A percentile compares a stretch with the other conserved stretches of the same genome.
Evolutionary conservation across 768 basidiomycete species (phyloP).

Genomic region (Macrocybe gigantea): DNA sequence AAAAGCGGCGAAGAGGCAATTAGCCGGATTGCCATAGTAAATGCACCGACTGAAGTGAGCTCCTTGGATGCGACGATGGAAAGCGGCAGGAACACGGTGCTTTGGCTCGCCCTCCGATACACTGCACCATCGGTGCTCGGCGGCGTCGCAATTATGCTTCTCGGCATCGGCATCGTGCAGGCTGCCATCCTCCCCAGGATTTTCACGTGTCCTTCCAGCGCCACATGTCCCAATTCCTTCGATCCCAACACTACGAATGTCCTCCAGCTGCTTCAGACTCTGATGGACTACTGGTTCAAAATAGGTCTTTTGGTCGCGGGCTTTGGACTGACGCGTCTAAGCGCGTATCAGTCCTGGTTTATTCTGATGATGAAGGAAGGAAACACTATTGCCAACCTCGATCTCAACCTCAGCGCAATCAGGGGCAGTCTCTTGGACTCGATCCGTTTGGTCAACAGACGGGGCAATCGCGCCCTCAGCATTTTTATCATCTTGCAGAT

Average conservation of each 20-base stretch:
- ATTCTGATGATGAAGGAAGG: slow-evolving; percentile 9
- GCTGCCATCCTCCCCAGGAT: slow-evolving; percentile 5
- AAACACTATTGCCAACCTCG: slow-evolving; percentile 12
- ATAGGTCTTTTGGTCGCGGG: slow-evolving; percentile 7
- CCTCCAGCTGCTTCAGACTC: slow-evolving; percentile 7
- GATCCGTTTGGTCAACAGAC: slow-evolving; percentile 3
- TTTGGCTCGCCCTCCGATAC: neutral
- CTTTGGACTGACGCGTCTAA: slow-evolving; percentile 8
- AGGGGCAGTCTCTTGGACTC: slow-evolving; percentile 9
- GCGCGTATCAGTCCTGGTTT: slow-evolving; percentile 12
- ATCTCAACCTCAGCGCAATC: slow-evolving; percentile 10
- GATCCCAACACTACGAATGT: slow-evolving; percentile 8
- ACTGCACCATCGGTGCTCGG: slow-evolving; percentile 3
- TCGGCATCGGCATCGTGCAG: slow-evolving; percentile 8
- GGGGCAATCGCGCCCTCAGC: slow-evolving; percentile 7
- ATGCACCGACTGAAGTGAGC: too few species aligned
- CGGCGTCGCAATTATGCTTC: slow-evolving; percentile 7
- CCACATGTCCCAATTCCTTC: slow-evolving; percentile 6
- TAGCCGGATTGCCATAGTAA: too few species aligned
- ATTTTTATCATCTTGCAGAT: slow-evolving; percentile 6
- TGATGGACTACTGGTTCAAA: slow-evolving; percentile 13
- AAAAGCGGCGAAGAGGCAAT: too few species aligned
- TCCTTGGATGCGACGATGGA: too few species aligned
- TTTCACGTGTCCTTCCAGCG: slow-evolving; percentile 7
- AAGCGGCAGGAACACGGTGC: too few species aligned